Base-by-base conservation (phyloP, 805 yeast genomes). In the Scheffersomyces coipomensis region DNA sequence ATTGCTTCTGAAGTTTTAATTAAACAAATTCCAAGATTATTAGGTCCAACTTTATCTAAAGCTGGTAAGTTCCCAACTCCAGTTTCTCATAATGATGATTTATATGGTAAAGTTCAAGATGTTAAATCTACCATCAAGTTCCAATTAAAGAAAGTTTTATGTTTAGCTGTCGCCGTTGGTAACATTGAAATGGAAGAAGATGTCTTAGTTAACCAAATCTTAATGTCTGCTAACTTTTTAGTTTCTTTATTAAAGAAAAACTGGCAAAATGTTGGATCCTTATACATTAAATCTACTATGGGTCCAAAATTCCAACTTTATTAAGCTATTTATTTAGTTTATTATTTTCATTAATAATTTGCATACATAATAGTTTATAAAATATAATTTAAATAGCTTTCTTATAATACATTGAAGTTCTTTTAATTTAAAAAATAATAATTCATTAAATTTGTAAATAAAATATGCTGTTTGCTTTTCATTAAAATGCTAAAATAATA, bases 61-160 rank as follows among this genome's bases (percentile, higher is more conserved):
- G 98, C 97, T 71, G 99, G 99, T 86, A 93, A 93, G 91, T 93
- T 93, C 97, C 99, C 99, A 76, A 91, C 98, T 74, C 99, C 99
- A 78, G 99, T 93, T 64, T 93, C 99, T 55, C 99, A 93, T 87
- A 81, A 87, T 75, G 99, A 93, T 73, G 99, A 93, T 75, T 83
- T 93, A 71, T 87, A 88, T 84, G 68, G 81, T 59, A 93, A 91
- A 88, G 93, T 93, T 65, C 83, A 78, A 64, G 99, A 93, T 71
- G 98, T 93, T 65, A 90, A 85, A 81, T 90, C 99, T 56, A 93
- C 99, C 84, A 89, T 93, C 83, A 93, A 91, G 88, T 93, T 93
- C 95, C 99, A 93, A 82, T 85, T 93, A 80, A 93, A 93, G 90
- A 93, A 93, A 86, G 99, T 93, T 65, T 81, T 93, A 71, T 93